A percentile compares a stretch with the other conserved stretches of the same genome.
phyloP scores from a whole-genome alignment of 345 rosid genomes.

The Moricandia moricandioides region DNA sequence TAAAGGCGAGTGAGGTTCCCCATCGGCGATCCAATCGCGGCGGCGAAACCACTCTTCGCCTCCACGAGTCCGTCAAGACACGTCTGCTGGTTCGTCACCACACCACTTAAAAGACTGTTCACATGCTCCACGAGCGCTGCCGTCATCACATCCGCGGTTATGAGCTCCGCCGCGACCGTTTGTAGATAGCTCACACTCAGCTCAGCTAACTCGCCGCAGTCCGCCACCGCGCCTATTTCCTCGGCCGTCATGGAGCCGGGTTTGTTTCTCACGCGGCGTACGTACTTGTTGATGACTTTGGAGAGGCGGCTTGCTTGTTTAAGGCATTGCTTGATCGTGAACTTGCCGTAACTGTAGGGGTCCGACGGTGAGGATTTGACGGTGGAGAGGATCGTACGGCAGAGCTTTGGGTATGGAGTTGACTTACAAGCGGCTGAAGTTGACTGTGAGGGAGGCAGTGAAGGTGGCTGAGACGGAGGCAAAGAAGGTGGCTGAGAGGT shows the following conservation, averaged over 20 bases:
- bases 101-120: conserved; percentile 51
- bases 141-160: conserved; percentile 33
- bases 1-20: conserved; percentile 49
- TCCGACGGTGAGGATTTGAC: conserved; percentile 46
- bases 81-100: conserved; percentile 70
- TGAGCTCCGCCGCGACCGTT: conserved; percentile 41
- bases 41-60: conserved; percentile 41
- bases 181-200: conserved; percentile 51
- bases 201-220: conserved; percentile 52
- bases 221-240: conserved; percentile 39
- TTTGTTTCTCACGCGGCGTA: conserved; percentile 11
- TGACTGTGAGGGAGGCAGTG: conserved; percentile 25
- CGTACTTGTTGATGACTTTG: conserved; percentile 37
- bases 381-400: conserved; percentile 57
- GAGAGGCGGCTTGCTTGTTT: conserved; percentile 53
- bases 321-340: conserved; percentile 57
- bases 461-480: conserved; percentile 14
- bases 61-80: conserved; percentile 56
- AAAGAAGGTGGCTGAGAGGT: conserved; percentile 9
- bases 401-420: conserved; percentile 66
- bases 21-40: conserved; percentile 41
- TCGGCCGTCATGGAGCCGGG: conserved; percentile 7
- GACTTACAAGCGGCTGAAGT: conserved; percentile 53
- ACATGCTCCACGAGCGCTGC: conserved; percentile 50
- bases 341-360: conserved; percentile 53